Base-by-base conservation (phyloP, 2,329 filamentous ascomycete species). In the Botryotinia convoluta region DNA sequence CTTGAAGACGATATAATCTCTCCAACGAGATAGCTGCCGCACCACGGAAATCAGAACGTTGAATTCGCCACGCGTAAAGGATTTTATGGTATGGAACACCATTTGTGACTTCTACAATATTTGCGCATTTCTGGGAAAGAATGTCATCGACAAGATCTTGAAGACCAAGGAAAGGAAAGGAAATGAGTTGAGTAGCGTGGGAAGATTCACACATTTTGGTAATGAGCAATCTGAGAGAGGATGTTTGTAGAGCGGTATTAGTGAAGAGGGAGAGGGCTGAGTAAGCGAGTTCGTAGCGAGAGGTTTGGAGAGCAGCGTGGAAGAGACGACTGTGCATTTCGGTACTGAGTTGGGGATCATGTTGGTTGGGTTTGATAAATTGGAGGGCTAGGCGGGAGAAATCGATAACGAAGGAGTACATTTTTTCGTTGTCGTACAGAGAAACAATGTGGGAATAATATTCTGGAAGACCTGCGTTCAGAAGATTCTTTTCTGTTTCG, bases 361-460 rank as follows among this genome's bases (percentile, higher is more conserved):
- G 51, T 57, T 59, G 42, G 6, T 32, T 69, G 35, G 73, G 59
- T 62, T 73, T 76, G 54, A 79, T 72, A 75, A 93, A 92, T 78
- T 93, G 90, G 60, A 97, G 84, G 9, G 93, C 91, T 37, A 95
- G 84, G 57, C 90, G 88, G 57, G 93, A 91, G 84, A 97, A 98
- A 77, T 97, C 93, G 9, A 94, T 88, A 59, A 97, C 93, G 79
- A 92, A 93, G 2, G 93, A 92, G 81, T 93, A 93, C 0, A 91
- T 90, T 77, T 91, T 92, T 61, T 89, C 88, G 77, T 88, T 89
- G 81, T 98, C 95, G 79, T 93, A 98, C 1, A 99, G 86, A 32
- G 89, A 87, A 20, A 95, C 88, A 69, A 98, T 88, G 81, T 99
- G 96, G 60, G 91, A 90, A 82, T 97, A 97, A 83, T 98, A 99